Conservation (phyloP, 2,329 filamentous ascomycete genomes). For the Phyllosticta citriasiana region DNA sequence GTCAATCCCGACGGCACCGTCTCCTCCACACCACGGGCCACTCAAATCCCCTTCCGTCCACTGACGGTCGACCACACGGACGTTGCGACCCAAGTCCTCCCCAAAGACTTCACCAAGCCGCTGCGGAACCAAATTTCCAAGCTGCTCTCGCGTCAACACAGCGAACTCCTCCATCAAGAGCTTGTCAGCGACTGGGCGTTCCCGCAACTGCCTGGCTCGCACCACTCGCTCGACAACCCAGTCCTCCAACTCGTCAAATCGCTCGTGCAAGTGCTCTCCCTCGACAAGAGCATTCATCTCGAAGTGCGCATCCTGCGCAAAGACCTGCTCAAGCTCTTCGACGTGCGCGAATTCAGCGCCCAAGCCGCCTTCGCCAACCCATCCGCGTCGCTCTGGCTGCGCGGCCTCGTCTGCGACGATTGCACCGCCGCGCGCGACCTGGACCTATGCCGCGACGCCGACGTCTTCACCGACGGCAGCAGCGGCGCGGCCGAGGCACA, state of each 20-base stretch:
- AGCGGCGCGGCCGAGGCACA: conserved; percentile 17
- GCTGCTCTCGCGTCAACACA: conserved; percentile 76
- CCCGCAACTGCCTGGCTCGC: conserved; percentile 66
- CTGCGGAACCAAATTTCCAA: conserved; percentile 78
- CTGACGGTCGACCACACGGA: conserved; percentile 48
- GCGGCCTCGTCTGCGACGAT: conserved; percentile 74
- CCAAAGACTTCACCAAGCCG: conserved; percentile 77
- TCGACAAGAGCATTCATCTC: conserved; percentile 83
- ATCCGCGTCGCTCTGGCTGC: conserved; percentile 60
- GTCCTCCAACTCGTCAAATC: conserved; percentile 85
- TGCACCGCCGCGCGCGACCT: conserved; percentile 85
- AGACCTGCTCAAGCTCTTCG: conserved; percentile 80
- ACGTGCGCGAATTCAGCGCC: conserved; percentile 84
- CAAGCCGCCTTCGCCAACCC: conserved; percentile 87
- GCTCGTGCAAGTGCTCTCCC: conserved; percentile 81
- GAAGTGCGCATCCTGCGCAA: conserved; percentile 83
- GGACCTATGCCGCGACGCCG: conserved; percentile 84
- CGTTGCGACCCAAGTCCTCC: conserved; percentile 49
- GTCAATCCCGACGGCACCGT: conserved; percentile 17
- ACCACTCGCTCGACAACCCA: conserved; percentile 55
- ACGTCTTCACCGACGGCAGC: conserved; percentile 47
- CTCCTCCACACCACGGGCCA: conserved; percentile 41
- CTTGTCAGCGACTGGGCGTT: conserved; percentile 81
- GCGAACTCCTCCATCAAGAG: conserved; percentile 81
- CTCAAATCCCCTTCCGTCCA: conserved; percentile 50